These are phyloP conservation scores for Lolium rigidum DNA, from an alignment of 176 grass and related monocot species.

Conservation along the genomic window DNA sequence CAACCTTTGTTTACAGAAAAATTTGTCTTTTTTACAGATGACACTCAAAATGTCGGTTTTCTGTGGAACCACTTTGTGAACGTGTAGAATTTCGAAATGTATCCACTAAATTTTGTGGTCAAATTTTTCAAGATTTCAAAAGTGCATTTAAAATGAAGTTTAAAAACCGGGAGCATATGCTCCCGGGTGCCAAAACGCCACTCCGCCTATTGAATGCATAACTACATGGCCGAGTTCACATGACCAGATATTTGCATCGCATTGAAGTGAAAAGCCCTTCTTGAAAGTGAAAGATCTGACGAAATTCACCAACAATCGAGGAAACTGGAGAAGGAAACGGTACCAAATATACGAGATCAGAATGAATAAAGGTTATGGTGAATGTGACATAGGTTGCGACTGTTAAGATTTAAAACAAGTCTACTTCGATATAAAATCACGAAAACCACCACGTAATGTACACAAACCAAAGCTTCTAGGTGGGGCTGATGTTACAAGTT, in stretches of 20 bases:
- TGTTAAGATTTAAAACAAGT: slow-evolving; percentile 41
- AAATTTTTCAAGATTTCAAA: too few relatives aligned
- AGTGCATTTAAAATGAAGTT: too few relatives aligned
- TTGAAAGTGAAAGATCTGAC: not conserved
- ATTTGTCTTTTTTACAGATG: too few relatives aligned
- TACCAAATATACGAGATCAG: slow-evolving; percentile 9
- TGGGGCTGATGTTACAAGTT: slow-evolving; percentile 46
- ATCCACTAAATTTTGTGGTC: too few relatives aligned
- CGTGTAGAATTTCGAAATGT: too few relatives aligned
- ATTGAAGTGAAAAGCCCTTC: not conserved
- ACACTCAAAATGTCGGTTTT: too few relatives aligned
- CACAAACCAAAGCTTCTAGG: slow-evolving; percentile 54
- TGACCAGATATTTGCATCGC: not conserved
- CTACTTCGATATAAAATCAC: slow-evolving; percentile 40
- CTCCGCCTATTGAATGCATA: not conserved
- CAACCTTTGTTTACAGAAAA: too few relatives aligned
- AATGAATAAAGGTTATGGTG: slow-evolving; percentile 50
- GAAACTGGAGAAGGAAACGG: not conserved
- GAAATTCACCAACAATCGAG: not conserved
- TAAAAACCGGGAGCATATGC: too few relatives aligned
- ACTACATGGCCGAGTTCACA: not conserved
- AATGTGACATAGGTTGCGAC: not conserved
- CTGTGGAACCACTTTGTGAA: too few relatives aligned
- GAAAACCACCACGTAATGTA: slow-evolving; percentile 50
- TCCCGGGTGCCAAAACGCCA: too few relatives aligned